phyloP scores from a whole-genome alignment of 257 asterid genomes.

The Cordia subcordata region DNA sequence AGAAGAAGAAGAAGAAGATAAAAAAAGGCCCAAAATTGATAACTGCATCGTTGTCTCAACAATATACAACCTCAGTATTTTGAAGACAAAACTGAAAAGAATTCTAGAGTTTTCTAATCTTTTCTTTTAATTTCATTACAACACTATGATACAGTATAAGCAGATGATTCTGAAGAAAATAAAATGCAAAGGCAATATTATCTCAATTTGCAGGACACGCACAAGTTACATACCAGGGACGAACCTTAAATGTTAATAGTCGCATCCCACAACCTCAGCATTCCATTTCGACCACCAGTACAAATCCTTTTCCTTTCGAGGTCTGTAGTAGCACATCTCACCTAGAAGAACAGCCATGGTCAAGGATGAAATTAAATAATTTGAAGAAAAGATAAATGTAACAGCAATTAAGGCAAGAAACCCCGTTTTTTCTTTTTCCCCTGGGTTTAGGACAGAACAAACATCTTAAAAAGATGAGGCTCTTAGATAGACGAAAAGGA shows the following conservation, averaged over 20 bases:
- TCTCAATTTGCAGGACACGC: slow-evolving; percentile 1
- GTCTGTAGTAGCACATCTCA: slow-evolving; percentile 79
- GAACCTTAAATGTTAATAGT: slow-evolving; percentile 67
- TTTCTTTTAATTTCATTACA: background rate
- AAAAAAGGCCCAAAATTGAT: too few species aligned
- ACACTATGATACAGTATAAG: slow-evolving; percentile 1
- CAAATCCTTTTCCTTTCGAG: slow-evolving; percentile 94
- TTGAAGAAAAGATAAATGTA: slow-evolving; percentile 2
- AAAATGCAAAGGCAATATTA: background rate
- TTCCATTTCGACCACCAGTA: slow-evolving; percentile 85
- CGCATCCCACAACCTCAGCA: slow-evolving; percentile 98
- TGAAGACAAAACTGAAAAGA: too few species aligned
- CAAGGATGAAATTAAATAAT: slow-evolving; percentile 5
- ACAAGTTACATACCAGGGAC: background rate
- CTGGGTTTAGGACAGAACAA: too few species aligned
- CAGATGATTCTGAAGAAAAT: background rate
- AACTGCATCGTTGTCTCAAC: too few species aligned
- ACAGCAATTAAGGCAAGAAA: slow-evolving; percentile 2
- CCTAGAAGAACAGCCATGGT: slow-evolving; percentile 44
- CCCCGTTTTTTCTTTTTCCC: too few species aligned
- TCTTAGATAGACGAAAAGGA: too few species aligned
- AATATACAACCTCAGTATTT: too few species aligned
- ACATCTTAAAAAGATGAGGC: too few species aligned
- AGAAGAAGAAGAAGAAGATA: too few species aligned
- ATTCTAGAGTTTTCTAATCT: too few species aligned